phyloP scores from a whole-genome alignment of 1,284 basidiomycete species.

The Ganoderma lingzhi region DNA sequence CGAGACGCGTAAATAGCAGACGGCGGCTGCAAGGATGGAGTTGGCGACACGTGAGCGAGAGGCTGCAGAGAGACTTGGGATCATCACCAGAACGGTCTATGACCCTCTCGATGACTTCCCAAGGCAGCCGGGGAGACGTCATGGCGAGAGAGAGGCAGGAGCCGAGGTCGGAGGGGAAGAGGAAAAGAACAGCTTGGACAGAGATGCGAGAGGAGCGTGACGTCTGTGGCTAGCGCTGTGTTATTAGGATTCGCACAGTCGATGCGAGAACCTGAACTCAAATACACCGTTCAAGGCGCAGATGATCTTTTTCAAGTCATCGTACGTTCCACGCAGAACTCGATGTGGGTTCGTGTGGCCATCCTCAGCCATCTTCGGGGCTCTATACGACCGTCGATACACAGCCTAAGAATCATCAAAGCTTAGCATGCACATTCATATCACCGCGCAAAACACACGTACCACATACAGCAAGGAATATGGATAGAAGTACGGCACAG shows the following conservation, averaged over 20 bases:
- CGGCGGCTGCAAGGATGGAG: background rate
- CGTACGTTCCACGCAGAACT: no score
- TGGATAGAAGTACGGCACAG: no score
- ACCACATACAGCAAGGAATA: no score
- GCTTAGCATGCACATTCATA: no score
- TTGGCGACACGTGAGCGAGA: conserved; percentile 3
- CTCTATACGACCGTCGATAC: no score
- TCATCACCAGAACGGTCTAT: background rate
- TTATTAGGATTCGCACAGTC: background rate
- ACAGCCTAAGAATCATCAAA: no score
- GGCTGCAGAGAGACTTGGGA: background rate
- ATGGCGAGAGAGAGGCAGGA: background rate
- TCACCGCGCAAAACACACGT: no score
- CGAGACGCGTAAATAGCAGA: background rate
- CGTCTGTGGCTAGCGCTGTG: background rate
- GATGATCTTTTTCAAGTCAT: no score
- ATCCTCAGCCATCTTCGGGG: no score
- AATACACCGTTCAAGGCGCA: no score
- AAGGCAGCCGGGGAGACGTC: background rate
- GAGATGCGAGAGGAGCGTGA: no score
- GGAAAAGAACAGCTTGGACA: background rate
- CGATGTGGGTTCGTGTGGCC: no score
- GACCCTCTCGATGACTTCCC: background rate
- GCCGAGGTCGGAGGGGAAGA: background rate
- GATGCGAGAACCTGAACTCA: background rate